These are phyloP conservation scores for Rhizophagus sp. DNA, from an alignment of 192 early-diverging fungal genomes.

Conservation along the genomic window DNA sequence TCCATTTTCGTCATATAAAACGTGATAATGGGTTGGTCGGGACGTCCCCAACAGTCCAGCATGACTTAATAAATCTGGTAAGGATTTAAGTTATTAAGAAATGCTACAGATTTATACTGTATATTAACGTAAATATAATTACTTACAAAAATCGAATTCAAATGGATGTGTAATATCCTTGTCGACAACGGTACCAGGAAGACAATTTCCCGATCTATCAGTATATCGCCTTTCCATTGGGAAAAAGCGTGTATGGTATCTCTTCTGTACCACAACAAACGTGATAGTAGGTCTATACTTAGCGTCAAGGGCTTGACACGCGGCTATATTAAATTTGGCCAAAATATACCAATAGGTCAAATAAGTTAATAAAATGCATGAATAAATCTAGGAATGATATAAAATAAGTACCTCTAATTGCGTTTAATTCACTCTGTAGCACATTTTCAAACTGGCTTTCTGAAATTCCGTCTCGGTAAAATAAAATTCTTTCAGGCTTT, in stretches of 20 bases:
- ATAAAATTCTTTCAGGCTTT: slow-evolving; percentile 76
- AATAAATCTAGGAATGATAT: background rate
- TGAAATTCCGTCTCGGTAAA: slow-evolving; percentile 90
- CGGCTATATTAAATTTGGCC: slow-evolving; percentile 40
- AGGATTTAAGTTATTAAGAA: background rate
- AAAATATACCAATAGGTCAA: background rate
- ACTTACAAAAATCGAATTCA: slow-evolving; percentile 82
- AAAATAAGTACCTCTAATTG: slow-evolving; percentile 44
- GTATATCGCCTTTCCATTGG: slow-evolving; percentile 57
- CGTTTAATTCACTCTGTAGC: slow-evolving; percentile 69
- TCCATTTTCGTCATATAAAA: slow-evolving; percentile 84
- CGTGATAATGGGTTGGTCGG: slow-evolving; percentile 89
- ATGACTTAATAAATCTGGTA: slow-evolving; percentile 75
- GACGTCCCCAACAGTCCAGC: slow-evolving; percentile 91
- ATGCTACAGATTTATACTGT: background rate
- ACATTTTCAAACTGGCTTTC: slow-evolving; percentile 85
- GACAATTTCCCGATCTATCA: slow-evolving; percentile 79
- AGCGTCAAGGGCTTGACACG: slow-evolving; percentile 61
- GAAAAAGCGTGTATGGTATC: slow-evolving; percentile 88
- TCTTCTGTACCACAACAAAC: slow-evolving; percentile 83
- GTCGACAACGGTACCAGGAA: slow-evolving; percentile 84
- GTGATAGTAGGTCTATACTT: slow-evolving; percentile 81
- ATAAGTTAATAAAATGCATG: background rate
- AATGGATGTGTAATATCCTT: slow-evolving; percentile 71
- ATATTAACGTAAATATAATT: background rate